These are phyloP conservation scores for Talaromyces atroroseus DNA, from an alignment of 2,329 filamentous ascomycete species.

Conservation along the genomic window DNA sequence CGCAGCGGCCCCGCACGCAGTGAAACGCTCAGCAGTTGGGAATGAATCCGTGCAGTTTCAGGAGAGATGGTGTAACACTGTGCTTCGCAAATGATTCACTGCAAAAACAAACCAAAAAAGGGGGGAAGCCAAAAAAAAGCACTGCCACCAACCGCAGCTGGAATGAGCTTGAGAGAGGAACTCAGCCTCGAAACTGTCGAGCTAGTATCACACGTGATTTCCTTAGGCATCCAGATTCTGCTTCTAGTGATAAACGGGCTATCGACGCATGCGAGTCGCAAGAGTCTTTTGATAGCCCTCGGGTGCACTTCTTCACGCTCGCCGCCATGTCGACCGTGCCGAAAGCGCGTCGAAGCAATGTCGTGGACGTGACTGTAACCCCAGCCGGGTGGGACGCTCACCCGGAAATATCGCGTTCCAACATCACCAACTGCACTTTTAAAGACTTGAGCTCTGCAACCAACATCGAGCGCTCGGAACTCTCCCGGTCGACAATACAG, in stretches of 20 bases:
- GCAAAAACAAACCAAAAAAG: no score
- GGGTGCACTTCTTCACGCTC: background rate
- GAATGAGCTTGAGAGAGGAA: no score
- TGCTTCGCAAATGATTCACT: no score
- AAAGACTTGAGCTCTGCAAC: slow-evolving; percentile 14
- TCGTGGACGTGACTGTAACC: slow-evolving; percentile 14
- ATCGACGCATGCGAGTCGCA: background rate
- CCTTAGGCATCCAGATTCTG: background rate
- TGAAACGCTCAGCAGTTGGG: no score
- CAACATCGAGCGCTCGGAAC: slow-evolving; percentile 7
- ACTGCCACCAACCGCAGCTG: no score
- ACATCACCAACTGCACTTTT: slow-evolving; percentile 14
- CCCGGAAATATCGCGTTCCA: slow-evolving; percentile 15
- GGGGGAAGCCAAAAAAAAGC: no score
- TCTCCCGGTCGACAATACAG: slow-evolving; percentile 1
- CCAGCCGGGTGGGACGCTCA: slow-evolving; percentile 16
- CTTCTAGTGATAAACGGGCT: background rate
- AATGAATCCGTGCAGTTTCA: no score
- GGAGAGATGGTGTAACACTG: no score
- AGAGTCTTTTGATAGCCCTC: background rate
- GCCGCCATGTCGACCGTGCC: slow-evolving; percentile 16
- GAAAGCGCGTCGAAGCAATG: slow-evolving; percentile 15
- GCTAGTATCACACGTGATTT: background rate
- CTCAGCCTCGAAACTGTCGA: background rate
- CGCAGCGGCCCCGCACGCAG: no score